phyloP scores from a whole-genome alignment of 305 asterid species.

The Fraxinus sp. region DNA sequence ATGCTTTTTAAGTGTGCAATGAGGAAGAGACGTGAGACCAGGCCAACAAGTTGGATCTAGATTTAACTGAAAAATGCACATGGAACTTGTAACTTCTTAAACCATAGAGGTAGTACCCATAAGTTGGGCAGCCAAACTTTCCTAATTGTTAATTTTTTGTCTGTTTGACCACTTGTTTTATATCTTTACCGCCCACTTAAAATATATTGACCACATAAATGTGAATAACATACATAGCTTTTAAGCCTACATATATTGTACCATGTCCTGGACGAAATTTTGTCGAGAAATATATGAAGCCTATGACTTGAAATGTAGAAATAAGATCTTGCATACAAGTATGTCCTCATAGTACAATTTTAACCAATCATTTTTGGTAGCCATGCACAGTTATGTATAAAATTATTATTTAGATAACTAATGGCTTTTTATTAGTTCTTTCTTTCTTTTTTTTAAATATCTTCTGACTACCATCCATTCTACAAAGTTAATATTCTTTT shows the following conservation, averaged over 20 bases:
- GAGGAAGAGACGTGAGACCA: not conserved
- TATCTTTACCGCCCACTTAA: not conserved
- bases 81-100: not conserved
- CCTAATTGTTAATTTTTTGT: not conserved
- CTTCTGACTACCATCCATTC: not conserved
- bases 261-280: not conserved
- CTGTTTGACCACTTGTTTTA: not conserved
- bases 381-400: not conserved
- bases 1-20: not conserved
- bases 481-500: not conserved
- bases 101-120: not conserved
- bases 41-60: not conserved
- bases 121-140: not conserved
- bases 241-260: slow-evolving; percentile 5
- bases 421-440: not conserved
- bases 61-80: not conserved
- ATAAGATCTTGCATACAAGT: not conserved
- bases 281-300: not conserved
- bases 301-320: not conserved
- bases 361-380: not conserved
- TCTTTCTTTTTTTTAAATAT: not conserved
- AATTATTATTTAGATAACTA: not conserved
- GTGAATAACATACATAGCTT: not conserved
- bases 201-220: not conserved
- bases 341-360: not conserved